Conservation (phyloP, 129 eudicot species). For the Kitagawia praeruptora region DNA sequence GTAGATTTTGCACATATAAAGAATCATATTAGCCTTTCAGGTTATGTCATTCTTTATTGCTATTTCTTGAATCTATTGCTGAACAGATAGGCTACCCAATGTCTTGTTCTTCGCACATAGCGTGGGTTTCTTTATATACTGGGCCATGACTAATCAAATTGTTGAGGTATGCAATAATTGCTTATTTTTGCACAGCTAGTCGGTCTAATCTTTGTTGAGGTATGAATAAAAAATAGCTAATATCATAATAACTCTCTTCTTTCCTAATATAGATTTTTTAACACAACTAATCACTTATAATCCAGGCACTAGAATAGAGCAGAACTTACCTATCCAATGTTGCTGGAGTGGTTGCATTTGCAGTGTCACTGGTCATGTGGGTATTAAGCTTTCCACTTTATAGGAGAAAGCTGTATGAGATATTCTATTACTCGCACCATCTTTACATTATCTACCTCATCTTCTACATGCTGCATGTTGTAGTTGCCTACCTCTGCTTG, state of each 20-base stretch:
- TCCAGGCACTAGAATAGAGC: conserved; percentile 57
- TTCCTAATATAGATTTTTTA: neutral
- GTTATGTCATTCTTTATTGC: neutral
- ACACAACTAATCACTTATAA: neutral
- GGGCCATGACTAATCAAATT: conserved; percentile 45
- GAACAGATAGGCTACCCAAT: conserved; percentile 15
- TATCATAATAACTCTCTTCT: neutral
- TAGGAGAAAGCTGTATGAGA: conserved; percentile 56
- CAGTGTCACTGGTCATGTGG: conserved; percentile 39
- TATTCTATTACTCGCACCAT: conserved; percentile 60
- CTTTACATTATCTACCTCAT: conserved; percentile 43
- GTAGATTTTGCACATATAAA: neutral
- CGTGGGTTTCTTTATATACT: conserved; percentile 51
- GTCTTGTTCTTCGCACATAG: conserved; percentile 42
- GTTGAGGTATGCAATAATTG: conserved; percentile 27
- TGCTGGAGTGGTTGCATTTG: conserved; percentile 58
- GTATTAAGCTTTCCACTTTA: conserved; percentile 38
- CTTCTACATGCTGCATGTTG: conserved; percentile 62
- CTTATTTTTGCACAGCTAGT: neutral
- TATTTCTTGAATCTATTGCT: neutral
- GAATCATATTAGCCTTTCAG: neutral
- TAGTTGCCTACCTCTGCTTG: conserved; percentile 49
- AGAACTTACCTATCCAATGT: conserved; percentile 40
- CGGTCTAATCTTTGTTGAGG: neutral
- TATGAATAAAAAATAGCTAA: no score